Conservation (phyloP, 2,329 filamentous ascomycete genomes). For the Penicillium sp. region DNA sequence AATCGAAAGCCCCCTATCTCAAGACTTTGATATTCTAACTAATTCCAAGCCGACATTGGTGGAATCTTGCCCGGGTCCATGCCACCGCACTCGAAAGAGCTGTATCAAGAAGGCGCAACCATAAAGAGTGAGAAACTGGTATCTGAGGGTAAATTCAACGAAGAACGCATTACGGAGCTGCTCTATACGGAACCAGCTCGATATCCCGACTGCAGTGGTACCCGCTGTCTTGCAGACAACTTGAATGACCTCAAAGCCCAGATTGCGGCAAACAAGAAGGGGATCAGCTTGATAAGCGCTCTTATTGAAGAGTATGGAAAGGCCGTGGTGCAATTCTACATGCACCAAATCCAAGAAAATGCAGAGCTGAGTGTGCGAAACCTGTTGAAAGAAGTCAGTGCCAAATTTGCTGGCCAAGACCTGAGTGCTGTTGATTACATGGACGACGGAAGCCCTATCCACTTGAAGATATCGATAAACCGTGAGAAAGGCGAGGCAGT, state of each 20-base stretch:
- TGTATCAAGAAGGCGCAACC: conserved; percentile 66
- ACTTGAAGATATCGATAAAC: conserved; percentile 71
- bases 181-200: conserved; percentile 70
- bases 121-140: conserved; percentile 59
- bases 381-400: conserved; percentile 67
- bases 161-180: conserved; percentile 68
- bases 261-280: conserved; percentile 79
- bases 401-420: conserved; percentile 61
- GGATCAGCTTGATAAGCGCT: conserved; percentile 69
- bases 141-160: conserved; percentile 61
- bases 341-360: conserved; percentile 76
- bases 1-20: too few relatives aligned
- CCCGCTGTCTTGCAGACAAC: conserved; percentile 74
- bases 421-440: conserved; percentile 74
- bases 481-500: conserved; percentile 66
- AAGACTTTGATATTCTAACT: neutral
- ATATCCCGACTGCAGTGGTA: conserved; percentile 72
- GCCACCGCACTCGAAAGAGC: conserved; percentile 68
- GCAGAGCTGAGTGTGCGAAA: conserved; percentile 71
- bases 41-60: conserved; percentile 58
- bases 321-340: conserved; percentile 73
- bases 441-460: conserved; percentile 80
- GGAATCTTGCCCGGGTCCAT: conserved; percentile 76
- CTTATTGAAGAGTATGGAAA: conserved; percentile 73
- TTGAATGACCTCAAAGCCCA: conserved; percentile 81